Conservation (phyloP, 1,139 yeast species). For the Hyphopichia wangnamkhiaoensis region DNA sequence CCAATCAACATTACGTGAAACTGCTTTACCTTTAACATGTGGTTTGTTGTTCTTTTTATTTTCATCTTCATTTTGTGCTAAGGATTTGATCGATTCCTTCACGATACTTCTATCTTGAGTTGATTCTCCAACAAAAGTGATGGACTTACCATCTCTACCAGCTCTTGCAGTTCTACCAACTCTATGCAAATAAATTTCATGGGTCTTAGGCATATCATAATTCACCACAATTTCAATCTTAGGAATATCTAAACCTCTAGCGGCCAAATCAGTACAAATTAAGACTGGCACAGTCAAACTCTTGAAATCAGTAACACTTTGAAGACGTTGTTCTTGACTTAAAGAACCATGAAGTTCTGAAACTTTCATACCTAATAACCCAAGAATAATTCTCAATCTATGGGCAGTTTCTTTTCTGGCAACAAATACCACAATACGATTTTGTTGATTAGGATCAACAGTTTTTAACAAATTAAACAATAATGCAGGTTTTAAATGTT, state of each 20-base stretch:
- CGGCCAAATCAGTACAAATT: conserved; percentile 96
- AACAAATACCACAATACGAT: conserved; percentile 84
- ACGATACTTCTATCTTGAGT: conserved; percentile 84
- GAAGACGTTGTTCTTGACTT: conserved; percentile 92
- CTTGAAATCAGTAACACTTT: conserved; percentile 79
- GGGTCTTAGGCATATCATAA: conserved; percentile 92
- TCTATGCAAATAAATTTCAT: conserved; percentile 91
- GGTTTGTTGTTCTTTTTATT: conserved; percentile 20
- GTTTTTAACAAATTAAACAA: conserved; percentile 69
- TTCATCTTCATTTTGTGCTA: conserved; percentile 42
- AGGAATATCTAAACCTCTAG: conserved; percentile 99
- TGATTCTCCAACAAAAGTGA: conserved; percentile 91
- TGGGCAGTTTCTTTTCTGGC: conserved; percentile 91
- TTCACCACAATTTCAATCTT: conserved; percentile 92
- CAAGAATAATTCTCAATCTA: conserved; percentile 77
- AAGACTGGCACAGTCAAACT: conserved; percentile 80
- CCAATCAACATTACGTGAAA: conserved; percentile 91
- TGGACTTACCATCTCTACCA: conserved; percentile 91
- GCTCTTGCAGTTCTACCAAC: conserved; percentile 99
- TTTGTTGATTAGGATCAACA: conserved; percentile 60
- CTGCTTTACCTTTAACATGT: conserved; percentile 52
- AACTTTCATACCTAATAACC: conserved; percentile 82
- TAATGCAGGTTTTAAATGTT: conserved; percentile 77
- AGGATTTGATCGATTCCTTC: conserved; percentile 73
- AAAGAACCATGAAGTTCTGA: conserved; percentile 94